Conservation (phyloP, 306 rosid species). For the Gastrolobium bilobum region DNA sequence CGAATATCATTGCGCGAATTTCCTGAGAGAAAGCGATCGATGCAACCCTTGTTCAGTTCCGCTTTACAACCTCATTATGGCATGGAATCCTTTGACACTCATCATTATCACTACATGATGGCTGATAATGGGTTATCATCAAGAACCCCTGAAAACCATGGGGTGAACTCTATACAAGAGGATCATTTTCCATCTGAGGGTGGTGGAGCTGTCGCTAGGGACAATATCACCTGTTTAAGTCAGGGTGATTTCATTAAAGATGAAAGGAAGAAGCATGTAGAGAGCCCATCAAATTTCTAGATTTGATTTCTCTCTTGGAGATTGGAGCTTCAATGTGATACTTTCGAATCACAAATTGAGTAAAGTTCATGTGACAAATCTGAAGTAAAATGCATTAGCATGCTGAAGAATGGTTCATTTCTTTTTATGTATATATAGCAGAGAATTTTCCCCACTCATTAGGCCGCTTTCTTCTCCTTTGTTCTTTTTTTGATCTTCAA, state of each 20-base stretch:
- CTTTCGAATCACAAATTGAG: constrained; percentile 37
- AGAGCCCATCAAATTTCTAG: constrained; percentile 82
- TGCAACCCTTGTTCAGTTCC: constrained; percentile 82
- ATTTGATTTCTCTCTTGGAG: constrained; percentile 45
- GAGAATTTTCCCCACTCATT: constrained; percentile 24
- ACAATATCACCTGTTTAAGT: constrained; percentile 53
- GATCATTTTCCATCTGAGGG: constrained; percentile 58
- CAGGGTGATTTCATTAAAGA: constrained; percentile 63
- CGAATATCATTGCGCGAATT: constrained; percentile 74
- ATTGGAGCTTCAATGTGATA: background rate
- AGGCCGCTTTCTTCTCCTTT: constrained; percentile 21
- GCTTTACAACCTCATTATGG: constrained; percentile 60
- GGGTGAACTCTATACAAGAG: constrained; percentile 60
- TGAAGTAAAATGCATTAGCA: constrained; percentile 40
- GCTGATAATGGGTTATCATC: constrained; percentile 49
- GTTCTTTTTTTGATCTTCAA: constrained; percentile 39
- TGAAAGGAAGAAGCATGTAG: constrained; percentile 71
- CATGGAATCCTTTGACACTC: constrained; percentile 56
- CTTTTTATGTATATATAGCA: constrained; percentile 58
- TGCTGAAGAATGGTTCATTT: constrained; percentile 44
- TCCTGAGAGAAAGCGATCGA: constrained; percentile 61
- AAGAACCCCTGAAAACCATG: constrained; percentile 56
- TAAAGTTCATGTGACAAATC: constrained; percentile 39
- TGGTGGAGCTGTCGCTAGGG: constrained; percentile 56
- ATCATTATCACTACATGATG: constrained; percentile 60